These are phyloP conservation scores for Abrus pulchellus DNA, from an alignment of 306 rosid genomes.

Conservation along the genomic window DNA sequence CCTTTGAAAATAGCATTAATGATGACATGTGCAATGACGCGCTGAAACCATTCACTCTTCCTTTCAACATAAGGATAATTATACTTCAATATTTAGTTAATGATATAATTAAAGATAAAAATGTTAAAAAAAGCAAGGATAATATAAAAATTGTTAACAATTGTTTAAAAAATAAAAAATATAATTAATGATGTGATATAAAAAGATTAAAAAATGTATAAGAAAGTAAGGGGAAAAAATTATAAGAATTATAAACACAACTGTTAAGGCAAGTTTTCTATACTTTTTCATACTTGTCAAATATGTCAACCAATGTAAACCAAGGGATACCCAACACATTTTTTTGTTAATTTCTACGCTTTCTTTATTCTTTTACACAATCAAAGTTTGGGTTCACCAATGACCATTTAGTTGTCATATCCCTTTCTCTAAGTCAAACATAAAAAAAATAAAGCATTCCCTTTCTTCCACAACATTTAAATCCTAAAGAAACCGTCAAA, in stretches of 20 bases:
- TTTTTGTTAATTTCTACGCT: neutral
- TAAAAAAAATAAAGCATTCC: neutral
- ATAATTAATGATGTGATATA: too few species aligned
- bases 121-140: too few species aligned
- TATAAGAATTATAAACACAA: conserved; percentile 5
- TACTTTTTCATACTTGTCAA: neutral
- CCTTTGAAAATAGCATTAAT: too few species aligned
- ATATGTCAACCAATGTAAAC: neutral
- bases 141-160: too few species aligned
- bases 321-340: neutral
- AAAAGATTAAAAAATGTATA: too few species aligned
- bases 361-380: neutral
- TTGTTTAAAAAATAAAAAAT: too few species aligned
- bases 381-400: neutral
- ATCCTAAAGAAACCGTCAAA: neutral
- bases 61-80: too few species aligned
- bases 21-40: too few species aligned
- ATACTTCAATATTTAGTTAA: too few species aligned
- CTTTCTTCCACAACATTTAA: neutral
- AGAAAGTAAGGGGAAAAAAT: too few species aligned
- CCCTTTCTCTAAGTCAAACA: neutral
- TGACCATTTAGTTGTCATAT: neutral
- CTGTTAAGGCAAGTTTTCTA: neutral
- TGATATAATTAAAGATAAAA: too few species aligned
- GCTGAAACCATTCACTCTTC: too few species aligned